Percentiles rank a stretch among this genome's conserved stretches.
phyloP scores from a whole-genome alignment of 768 basidiomycete genomes.

The Leccinum variicolor region DNA sequence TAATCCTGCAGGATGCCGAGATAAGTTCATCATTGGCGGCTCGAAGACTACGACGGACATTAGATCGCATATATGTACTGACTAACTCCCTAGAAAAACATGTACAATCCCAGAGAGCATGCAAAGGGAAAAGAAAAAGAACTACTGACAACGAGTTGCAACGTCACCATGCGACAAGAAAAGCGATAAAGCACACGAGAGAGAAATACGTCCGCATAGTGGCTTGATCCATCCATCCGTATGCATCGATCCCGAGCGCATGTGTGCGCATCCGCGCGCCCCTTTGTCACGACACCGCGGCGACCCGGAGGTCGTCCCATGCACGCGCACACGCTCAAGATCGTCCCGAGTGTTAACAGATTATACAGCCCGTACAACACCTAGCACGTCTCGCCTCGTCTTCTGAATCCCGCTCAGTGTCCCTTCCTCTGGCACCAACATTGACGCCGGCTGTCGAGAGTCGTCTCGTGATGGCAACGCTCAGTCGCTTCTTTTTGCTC shows the following conservation, averaged over 20 bases:
- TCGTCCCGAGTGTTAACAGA: conserved; percentile 29
- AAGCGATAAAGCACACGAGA: background rate
- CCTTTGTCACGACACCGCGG: background rate
- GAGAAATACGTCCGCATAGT: background rate
- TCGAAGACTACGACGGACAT: background rate
- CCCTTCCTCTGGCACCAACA: background rate
- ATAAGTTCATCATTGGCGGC: background rate
- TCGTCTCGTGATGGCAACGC: conserved; percentile 27
- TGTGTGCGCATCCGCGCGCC: background rate
- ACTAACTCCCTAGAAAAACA: conserved; percentile 3
- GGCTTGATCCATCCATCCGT: conserved; percentile 1
- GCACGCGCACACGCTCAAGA: background rate
- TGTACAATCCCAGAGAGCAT: conserved; percentile 4
- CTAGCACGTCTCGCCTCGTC: conserved; percentile 22
- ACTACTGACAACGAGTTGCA: conserved; percentile 1
- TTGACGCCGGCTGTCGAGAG: conserved; percentile 8
- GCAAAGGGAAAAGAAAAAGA: background rate
- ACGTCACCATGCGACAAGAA: background rate
- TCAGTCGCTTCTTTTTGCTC: conserved; percentile 52
- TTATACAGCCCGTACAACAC: conserved; percentile 38
- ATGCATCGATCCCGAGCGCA: background rate
- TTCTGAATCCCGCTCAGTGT: conserved; percentile 7
- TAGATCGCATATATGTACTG: conserved; percentile 7
- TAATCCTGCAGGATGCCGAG: background rate
- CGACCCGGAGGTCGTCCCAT: background rate